Evolutionary conservation across 2,329 filamentous ascomycete genomes (phyloP).

Genomic region (Knufia fluminis): DNA sequence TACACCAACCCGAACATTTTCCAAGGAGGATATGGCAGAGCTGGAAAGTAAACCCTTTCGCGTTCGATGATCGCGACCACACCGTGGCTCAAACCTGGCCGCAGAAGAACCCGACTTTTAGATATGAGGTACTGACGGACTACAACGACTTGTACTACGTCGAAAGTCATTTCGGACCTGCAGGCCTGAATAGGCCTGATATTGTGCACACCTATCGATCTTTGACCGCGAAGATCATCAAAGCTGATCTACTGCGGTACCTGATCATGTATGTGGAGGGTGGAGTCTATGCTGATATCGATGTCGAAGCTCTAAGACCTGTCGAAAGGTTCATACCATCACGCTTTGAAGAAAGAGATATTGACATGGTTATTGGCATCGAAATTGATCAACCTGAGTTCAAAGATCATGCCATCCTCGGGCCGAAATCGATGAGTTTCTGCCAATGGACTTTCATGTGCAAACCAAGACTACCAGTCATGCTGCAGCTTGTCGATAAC

Average conservation of each 20-base stretch:
- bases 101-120: constrained; percentile 54
- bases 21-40: constrained; percentile 68
- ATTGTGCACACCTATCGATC: constrained; percentile 54
- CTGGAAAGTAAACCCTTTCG: constrained; percentile 61
- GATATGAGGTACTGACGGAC: constrained; percentile 63
- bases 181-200: constrained; percentile 57
- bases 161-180: constrained; percentile 56
- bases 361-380: constrained; percentile 61
- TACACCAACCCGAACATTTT: constrained; percentile 34
- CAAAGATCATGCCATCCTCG: constrained; percentile 54
- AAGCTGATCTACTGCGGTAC: constrained; percentile 57
- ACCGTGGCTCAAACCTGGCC: constrained; percentile 56
- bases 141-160: constrained; percentile 59
- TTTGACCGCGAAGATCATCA: constrained; percentile 56
- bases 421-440: constrained; percentile 59
- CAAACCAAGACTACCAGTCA: constrained; percentile 57
- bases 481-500: constrained; percentile 58
- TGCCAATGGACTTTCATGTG: constrained; percentile 69
- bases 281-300: constrained; percentile 52
- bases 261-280: constrained; percentile 60
- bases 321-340: constrained; percentile 53
- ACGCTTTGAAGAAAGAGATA: constrained; percentile 52
- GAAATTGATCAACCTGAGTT: constrained; percentile 64
- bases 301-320: constrained; percentile 47
- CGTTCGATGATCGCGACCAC: constrained; percentile 56